Conservation (phyloP, 2,329 filamentous ascomycete genomes). For the Plenodomus tracheiphilus region DNA sequence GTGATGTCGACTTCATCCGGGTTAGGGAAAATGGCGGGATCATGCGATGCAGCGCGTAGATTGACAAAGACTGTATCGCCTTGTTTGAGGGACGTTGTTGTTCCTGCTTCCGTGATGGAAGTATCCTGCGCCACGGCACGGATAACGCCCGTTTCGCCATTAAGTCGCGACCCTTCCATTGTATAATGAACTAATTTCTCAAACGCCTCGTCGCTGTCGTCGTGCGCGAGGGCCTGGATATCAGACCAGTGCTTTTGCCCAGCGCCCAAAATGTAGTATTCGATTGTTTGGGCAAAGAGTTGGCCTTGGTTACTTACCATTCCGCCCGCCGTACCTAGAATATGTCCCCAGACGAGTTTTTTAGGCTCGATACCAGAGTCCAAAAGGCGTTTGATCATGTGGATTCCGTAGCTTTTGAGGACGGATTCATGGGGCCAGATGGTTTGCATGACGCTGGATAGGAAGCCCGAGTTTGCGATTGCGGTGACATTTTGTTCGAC, state of each 20-base stretch:
- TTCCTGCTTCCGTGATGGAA: slow-evolving; percentile 37
- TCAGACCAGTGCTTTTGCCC: slow-evolving; percentile 53
- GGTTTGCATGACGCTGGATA: slow-evolving; percentile 46
- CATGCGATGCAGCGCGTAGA: slow-evolving; percentile 48
- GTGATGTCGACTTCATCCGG: slow-evolving; percentile 46
- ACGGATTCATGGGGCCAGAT: slow-evolving; percentile 46
- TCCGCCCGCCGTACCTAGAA: slow-evolving; percentile 61
- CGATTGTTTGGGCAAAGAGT: slow-evolving; percentile 60
- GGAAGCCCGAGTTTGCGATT: slow-evolving; percentile 47
- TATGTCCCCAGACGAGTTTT: slow-evolving; percentile 60
- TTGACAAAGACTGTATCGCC: slow-evolving; percentile 50
- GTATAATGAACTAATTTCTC: slow-evolving; percentile 56
- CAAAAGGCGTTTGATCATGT: slow-evolving; percentile 59
- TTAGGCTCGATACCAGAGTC: slow-evolving; percentile 51
- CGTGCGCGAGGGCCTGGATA: slow-evolving; percentile 52
- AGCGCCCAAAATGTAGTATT: slow-evolving; percentile 58
- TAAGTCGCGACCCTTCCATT: slow-evolving; percentile 50
- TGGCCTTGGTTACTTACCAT: slow-evolving; percentile 61
- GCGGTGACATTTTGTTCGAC: slow-evolving; percentile 54
- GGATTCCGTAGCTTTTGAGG: slow-evolving; percentile 57
- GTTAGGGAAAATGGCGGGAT: slow-evolving; percentile 47
- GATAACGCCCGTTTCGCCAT: slow-evolving; percentile 49
- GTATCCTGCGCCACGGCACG: slow-evolving; percentile 41
- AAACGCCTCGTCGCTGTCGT: slow-evolving; percentile 49
- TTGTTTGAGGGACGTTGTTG: slow-evolving; percentile 35